Evolutionary conservation across 148 eudicot species (phyloP), one percentile per base, ranked within the genome.

Genomic region (Rheum nobile): DNA sequence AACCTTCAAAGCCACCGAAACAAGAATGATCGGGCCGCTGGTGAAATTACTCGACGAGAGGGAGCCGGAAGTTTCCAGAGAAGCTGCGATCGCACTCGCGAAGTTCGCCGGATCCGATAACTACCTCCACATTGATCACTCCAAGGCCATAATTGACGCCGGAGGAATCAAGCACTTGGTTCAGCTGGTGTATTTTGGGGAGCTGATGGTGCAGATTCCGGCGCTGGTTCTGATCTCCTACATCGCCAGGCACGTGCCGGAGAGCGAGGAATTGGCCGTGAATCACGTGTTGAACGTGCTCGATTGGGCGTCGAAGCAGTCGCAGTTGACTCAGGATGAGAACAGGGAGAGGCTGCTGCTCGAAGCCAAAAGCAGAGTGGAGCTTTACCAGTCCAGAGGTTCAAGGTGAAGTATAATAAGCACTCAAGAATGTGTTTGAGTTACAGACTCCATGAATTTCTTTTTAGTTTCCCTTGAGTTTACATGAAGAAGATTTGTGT

Each of bases 231-330:
- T 95, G 43, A 83, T 95, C 55, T 86, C 87, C 21, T 90, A 81
- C 79, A 83, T 91, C 42, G 93, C 96, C 3, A 70, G 83, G 71
- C 86, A 91, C 21, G 96, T 88, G 16, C 96, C 98, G 0, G 97
- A 94, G 19, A 89, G 96, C 22, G 93, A 91, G 72, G 96, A 85
- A 73, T 83, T 95, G 39, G 96, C 96, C 0, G 77, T 78, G 71
- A 87, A 86, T 0, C 92, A 90, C 80, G 98, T 90, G 73, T 84
- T 95, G 2, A 79, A 82, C 0, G 93, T 91, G 43, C 87, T 95
- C 21, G 96, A 88, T 42, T 95, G 98, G 98, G 96, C 96, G 0
- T 90, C 93, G 2, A 95, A 95, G 77, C 98, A 95, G 72, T 76
- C 87, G 1, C 77, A 67, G 35, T 71, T 90, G 81, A 83, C 77